A percentile compares a stretch with the other conserved stretches of the same genome.
phyloP scores from a whole-genome alignment of 2,329 filamentous ascomycete species.

The Stenocarpella maydis region DNA sequence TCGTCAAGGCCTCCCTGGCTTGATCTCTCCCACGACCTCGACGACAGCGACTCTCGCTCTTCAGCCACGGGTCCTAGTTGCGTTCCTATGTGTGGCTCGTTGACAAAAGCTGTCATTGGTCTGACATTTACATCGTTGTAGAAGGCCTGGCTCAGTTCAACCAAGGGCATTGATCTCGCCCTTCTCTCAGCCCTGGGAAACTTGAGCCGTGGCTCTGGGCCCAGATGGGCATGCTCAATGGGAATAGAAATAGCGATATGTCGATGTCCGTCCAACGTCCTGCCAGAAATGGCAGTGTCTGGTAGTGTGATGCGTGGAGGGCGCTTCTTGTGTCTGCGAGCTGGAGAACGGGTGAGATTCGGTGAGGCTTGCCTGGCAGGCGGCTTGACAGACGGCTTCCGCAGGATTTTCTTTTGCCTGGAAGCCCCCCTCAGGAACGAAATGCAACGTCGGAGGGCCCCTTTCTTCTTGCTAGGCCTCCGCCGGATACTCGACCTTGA shows the following conservation, averaged over 20 bases:
- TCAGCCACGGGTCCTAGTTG: conserved; percentile 49
- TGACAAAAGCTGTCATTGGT: conserved; percentile 28
- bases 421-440: conserved; percentile 49
- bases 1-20: conserved; percentile 39
- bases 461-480: conserved; percentile 41
- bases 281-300: conserved; percentile 63
- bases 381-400: conserved; percentile 23
- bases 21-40: conserved; percentile 18
- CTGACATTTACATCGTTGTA: conserved; percentile 22
- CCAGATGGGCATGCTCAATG: conserved; percentile 56
- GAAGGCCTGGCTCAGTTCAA: background rate
- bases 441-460: conserved; percentile 49
- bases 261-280: conserved; percentile 60
- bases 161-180: conserved; percentile 7
- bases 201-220: conserved; percentile 41
- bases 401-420: conserved; percentile 47
- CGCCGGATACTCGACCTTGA: conserved; percentile 21
- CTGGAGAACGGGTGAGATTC: conserved; percentile 18
- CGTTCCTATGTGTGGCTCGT: conserved; percentile 21
- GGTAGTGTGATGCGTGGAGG: conserved; percentile 53
- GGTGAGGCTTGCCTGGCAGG: conserved; percentile 28
- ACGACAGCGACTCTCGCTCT: conserved; percentile 43
- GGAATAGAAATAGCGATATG: conserved; percentile 71
- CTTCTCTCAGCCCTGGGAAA: conserved; percentile 14
- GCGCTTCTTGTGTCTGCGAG: conserved; percentile 29